Evolutionary conservation across 2,329 filamentous ascomycete species (phyloP), one percentile per base, ranked within the genome.

Genomic region (Botryotinia convoluta): DNA sequence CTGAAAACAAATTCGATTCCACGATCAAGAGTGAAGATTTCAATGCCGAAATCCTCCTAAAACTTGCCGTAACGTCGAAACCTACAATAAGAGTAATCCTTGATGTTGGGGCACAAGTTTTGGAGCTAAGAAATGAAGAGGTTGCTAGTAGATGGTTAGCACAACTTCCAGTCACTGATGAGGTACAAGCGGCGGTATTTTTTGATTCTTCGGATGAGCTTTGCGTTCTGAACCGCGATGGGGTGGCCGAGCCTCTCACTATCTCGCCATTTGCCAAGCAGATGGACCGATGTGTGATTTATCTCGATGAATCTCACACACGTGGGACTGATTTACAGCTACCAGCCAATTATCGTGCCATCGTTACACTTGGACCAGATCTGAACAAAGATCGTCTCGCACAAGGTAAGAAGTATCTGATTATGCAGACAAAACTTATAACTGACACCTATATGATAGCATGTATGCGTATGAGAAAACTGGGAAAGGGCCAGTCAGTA

Each of bases 281-380:
- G 6, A 81, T 91, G 0, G 87, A 88, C 5, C 77, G 4, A 91
- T 88, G 91, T 72, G 79, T 93, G 0, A 84, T 94, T 0, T 94
- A 90, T 71, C 83, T 95, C 0, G 92, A 94, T 68, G 89, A 94
- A 73, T 86, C 87, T 0, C 91, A 94, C 74, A 93, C 91, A 0
- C 81, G 92, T 74, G 92, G 92, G 0, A 93, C 87, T 0, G 92
- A 95, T 75, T 78, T 94, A 0, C 87, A 86, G 48, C 80, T 93
- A 0, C 92, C 91, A 0, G 72, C 73, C 0, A 7, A 85, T 20
- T 91, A 90, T 75, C 83, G 88, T 0, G 92, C 91, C 0, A 89
- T 89, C 0, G 89, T 94, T 0, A 94, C 91, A 0, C 79, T 95
- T 0, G 91, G 92, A 0, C 84, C 89, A 0, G 83, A 84, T 6